Base-by-base conservation (phyloP, 495 filamentous ascomycete species). In the Podospora bellae-mahoneyi region DNA sequence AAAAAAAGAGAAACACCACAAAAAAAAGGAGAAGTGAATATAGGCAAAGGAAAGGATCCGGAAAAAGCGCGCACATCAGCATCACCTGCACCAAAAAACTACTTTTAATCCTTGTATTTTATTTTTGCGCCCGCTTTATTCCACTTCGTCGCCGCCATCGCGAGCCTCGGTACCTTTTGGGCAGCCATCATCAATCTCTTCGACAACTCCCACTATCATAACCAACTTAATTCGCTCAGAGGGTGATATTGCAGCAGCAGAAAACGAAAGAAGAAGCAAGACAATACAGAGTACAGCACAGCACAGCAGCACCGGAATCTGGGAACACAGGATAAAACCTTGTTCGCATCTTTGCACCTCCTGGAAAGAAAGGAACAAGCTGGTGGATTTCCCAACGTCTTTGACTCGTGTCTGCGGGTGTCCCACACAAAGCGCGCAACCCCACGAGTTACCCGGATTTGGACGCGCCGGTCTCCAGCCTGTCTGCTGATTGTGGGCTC, bases 21-120 rank as follows among this genome's bases (percentile, higher is more conserved):
- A 58, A 59, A 69, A n/a, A 60, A 34, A 70, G 69, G 72, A 72
- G 60, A 23, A 7, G 4, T 7, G 55, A 62, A 64, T 62, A 69
- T 66, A 69, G 39, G 67, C 68, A 71, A 62, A 58, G 69, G 68
- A 71, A 72, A 64, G 34, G 60, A 63, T 62, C 65, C 62, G 68
- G 67, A 65, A 39, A 67, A 69, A 71, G 72, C 62, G 71, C 68
- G 30, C 30, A 32, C 30, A 32, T 5, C 30, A 32, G 7, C 30
- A 32, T 74, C 71, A 26, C 64, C 44, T 23, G 71, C 73, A 57
- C 39, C 65, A 69, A 70, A 68, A 62, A 65, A 72, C 28, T 19
- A 56, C 58, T 79, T 75, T 79, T 79, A 76, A 79, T 78, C 73
- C 64, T 77, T 78, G 76, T 79, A 79, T 74, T 79, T 64, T 79